These are phyloP conservation scores for Jatropha multifida DNA, from an alignment of 441 rosid genomes.

Conservation along the genomic window DNA sequence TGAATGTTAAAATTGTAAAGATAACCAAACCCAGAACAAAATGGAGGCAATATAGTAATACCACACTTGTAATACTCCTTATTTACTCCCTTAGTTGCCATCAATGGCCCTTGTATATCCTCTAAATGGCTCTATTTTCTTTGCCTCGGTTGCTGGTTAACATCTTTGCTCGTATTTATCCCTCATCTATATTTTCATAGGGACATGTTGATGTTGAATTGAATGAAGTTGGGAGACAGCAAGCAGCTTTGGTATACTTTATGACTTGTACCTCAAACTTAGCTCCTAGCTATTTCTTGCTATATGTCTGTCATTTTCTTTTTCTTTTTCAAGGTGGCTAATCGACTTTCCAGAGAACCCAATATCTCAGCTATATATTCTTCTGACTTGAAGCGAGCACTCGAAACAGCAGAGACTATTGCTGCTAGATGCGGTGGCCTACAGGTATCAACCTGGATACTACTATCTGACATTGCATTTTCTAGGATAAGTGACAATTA, in stretches of 20 bases:
- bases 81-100: neutral
- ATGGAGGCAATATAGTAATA: too few relatives aligned
- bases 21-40: too few relatives aligned
- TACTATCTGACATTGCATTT: slow-evolving; percentile 14
- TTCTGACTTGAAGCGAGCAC: slow-evolving; percentile 83
- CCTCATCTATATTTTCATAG: slow-evolving; percentile 22
- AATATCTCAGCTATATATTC: slow-evolving; percentile 59
- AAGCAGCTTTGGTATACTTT: slow-evolving; percentile 37
- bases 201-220: slow-evolving; percentile 62
- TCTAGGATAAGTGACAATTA: too few relatives aligned
- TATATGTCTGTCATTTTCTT: slow-evolving; percentile 4
- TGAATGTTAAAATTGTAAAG: too few relatives aligned
- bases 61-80: too few relatives aligned
- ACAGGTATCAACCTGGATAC: slow-evolving; percentile 39
- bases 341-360: slow-evolving; percentile 55
- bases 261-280: neutral
- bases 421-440: slow-evolving; percentile 58
- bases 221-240: slow-evolving; percentile 55
- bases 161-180: neutral
- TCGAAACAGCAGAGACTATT: slow-evolving; percentile 63
- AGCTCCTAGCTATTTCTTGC: neutral
- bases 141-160: neutral
- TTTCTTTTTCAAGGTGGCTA: slow-evolving; percentile 51
- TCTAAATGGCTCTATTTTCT: neutral
- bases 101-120: too few relatives aligned